Conservation (phyloP, 345 rosid genomes). For the Kernera saxatilis region DNA sequence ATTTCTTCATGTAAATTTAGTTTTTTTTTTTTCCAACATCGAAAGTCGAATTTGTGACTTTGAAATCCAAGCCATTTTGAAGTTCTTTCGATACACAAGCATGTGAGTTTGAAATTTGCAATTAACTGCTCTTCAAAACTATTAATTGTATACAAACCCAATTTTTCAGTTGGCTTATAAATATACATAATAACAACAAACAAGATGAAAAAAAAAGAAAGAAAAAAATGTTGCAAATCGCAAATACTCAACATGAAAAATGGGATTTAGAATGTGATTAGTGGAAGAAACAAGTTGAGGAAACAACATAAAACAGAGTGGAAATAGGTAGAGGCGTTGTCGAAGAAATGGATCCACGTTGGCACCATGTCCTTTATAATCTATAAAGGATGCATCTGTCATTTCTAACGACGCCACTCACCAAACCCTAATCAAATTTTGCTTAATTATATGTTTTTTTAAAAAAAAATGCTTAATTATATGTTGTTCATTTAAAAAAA, state of each 20-base stretch:
- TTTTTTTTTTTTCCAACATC: too few relatives aligned
- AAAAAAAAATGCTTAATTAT: too few relatives aligned
- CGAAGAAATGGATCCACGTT: constrained; percentile 20
- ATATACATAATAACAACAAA: not conserved
- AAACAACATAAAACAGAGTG: not conserved
- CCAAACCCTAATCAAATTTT: too few relatives aligned
- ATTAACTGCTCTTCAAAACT: not conserved
- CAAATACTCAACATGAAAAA: not conserved
- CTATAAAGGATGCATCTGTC: constrained; percentile 11
- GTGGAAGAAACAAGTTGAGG: not conserved
- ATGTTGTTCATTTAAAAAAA: too few relatives aligned
- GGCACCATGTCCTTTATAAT: constrained; percentile 1
- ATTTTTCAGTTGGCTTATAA: not conserved
- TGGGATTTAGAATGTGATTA: not conserved
- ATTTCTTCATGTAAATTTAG: not conserved
- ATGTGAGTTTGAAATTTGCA: not conserved
- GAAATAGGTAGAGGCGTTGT: constrained; percentile 18
- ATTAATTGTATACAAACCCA: not conserved
- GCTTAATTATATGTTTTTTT: too few relatives aligned
- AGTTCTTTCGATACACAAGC: not conserved
- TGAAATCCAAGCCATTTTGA: not conserved
- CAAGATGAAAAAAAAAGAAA: not conserved
- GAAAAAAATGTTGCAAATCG: not conserved
- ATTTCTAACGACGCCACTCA: too few relatives aligned
- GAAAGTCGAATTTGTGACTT: not conserved